These are phyloP conservation scores for Tetramitus jugosus DNA, from an alignment of 208 protist genomes.

Conservation along the genomic window DNA sequence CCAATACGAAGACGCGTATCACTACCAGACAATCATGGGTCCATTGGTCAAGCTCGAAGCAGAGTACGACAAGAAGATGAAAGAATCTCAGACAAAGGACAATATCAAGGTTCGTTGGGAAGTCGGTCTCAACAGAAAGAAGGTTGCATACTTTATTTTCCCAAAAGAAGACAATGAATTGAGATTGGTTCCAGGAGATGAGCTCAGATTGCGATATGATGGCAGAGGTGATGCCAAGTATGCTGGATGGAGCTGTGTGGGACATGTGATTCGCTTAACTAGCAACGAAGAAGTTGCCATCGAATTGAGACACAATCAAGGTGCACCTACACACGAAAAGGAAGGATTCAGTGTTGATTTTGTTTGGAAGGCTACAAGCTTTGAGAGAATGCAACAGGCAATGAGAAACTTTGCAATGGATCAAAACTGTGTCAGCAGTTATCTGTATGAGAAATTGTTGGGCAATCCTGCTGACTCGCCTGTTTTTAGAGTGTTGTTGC, in stretches of 20 bases:
- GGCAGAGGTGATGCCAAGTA: slow-evolving; percentile 35
- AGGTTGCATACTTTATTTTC: slow-evolving; percentile 58
- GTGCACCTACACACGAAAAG: slow-evolving; percentile 30
- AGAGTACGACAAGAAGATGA: slow-evolving; percentile 71
- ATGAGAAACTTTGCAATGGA: slow-evolving; percentile 71
- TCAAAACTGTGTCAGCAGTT: slow-evolving; percentile 57
- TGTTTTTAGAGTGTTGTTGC: slow-evolving; percentile 28
- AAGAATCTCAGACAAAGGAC: slow-evolving; percentile 69
- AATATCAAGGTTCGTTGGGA: slow-evolving; percentile 66
- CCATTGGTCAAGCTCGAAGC: slow-evolving; percentile 79
- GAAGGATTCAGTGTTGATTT: slow-evolving; percentile 70
- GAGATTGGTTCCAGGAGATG: slow-evolving; percentile 69
- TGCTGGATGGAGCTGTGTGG: slow-evolving; percentile 46
- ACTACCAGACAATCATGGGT: slow-evolving; percentile 77
- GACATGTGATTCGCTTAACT: slow-evolving; percentile 49
- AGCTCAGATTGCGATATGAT: slow-evolving; percentile 57
- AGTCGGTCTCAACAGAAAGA: slow-evolving; percentile 55
- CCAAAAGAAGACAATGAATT: slow-evolving; percentile 54
- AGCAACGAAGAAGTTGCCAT: slow-evolving; percentile 54
- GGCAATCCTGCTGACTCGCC: slow-evolving; percentile 55
- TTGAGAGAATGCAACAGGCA: slow-evolving; percentile 72
- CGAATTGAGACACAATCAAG: slow-evolving; percentile 40
- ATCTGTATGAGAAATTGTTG: slow-evolving; percentile 81
- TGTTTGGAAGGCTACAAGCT: slow-evolving; percentile 78
- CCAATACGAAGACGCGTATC: slow-evolving; percentile 72